Base-by-base conservation (phyloP, 1,284 basidiomycete species). In the Ustilago lituana region DNA sequence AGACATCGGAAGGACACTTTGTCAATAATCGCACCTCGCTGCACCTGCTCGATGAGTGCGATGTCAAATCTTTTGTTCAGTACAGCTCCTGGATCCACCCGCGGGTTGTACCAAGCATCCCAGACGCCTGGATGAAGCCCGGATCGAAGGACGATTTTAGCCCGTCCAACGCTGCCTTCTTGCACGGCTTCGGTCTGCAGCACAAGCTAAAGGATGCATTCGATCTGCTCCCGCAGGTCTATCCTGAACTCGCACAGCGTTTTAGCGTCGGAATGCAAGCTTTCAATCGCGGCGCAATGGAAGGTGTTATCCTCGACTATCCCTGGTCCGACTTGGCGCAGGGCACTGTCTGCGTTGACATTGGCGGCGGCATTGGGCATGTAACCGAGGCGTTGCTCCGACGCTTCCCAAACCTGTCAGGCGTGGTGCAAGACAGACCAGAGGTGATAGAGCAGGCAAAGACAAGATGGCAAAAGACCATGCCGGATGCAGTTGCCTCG, bases 11-110 rank as follows among this genome's bases (percentile, higher is more conserved):
- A 32, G 64, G 52, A 11, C 40, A 41, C 29, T 67, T 67, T 43
- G 40, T 32, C 39, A 59, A 62, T 50, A 61, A 60, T 29, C 44
- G 64, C 14, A 15, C 41, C 6, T 62, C 64, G n/a, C 41, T 67
- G 3, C 50, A 52, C 26, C 51, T 67, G 23, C 27, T 51, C 3
- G 40, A 52, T 10, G 47, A 50, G 26, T 57, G 48, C 31, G 51
- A 56, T 27, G 49, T 52, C 35, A 67, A 67, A 36, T 10, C 27
- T 37, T 67, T 38, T 22, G 64, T 67, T 23, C 46, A 60, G 15
- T 62, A 51, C 31, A 14, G 39, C 4, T 37, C 58, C 3, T 61
- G 51, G 39, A 33, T 50, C 2, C 35, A 53, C 6, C 51, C 48
- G n/a, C 26, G 40, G 12, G 19, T 52, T 1, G 43, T 43, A 9